Percentiles rank a stretch among this genome's conserved stretches.
Evolutionary conservation across 768 basidiomycete species (phyloP).

Genomic region (Saitozyma podzolica): DNA sequence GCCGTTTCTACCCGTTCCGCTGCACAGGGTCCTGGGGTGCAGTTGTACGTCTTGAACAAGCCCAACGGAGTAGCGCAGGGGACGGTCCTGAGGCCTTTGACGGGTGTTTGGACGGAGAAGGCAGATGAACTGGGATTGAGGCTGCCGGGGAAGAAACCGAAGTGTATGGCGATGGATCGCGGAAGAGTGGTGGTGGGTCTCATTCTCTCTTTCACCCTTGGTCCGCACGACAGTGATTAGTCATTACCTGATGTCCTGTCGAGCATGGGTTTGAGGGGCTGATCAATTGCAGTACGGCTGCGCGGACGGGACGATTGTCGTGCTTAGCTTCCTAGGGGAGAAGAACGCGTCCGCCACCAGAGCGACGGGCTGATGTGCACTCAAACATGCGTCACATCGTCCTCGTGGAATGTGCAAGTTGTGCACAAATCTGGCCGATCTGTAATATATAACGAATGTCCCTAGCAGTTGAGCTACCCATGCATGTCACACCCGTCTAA

Average conservation of each 20-base stretch:
- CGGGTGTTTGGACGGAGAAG: conserved; percentile 74
- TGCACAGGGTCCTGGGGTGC: conserved; percentile 50
- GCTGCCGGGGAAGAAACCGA: conserved; percentile 87
- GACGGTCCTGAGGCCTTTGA: conserved; percentile 62
- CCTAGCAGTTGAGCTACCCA: too few relatives aligned
- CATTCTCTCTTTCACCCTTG: not conserved
- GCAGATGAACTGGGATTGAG: conserved; percentile 60
- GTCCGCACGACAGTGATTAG: too few relatives aligned
- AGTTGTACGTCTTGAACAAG: conserved; percentile 2
- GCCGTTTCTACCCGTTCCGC: conserved; percentile 87
- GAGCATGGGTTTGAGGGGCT: not conserved
- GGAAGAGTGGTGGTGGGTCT: conserved; percentile 76
- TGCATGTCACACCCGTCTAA: too few relatives aligned
- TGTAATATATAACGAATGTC: too few relatives aligned
- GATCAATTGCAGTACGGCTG: conserved; percentile 21
- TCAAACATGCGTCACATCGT: too few relatives aligned
- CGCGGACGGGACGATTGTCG: conserved; percentile 23
- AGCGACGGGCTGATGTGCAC: too few relatives aligned
- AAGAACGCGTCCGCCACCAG: too few relatives aligned
- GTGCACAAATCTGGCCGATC: too few relatives aligned
- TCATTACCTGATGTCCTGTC: too few relatives aligned
- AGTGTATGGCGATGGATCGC: conserved; percentile 88
- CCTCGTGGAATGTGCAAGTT: too few relatives aligned
- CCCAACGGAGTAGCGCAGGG: too few relatives aligned
- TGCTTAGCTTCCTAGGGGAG: conserved; percentile 9